Evolutionary conservation across 2,329 filamentous ascomycete genomes (phyloP), one percentile per base, ranked within the genome.

Genomic region (Cladosporium oxysporum): DNA sequence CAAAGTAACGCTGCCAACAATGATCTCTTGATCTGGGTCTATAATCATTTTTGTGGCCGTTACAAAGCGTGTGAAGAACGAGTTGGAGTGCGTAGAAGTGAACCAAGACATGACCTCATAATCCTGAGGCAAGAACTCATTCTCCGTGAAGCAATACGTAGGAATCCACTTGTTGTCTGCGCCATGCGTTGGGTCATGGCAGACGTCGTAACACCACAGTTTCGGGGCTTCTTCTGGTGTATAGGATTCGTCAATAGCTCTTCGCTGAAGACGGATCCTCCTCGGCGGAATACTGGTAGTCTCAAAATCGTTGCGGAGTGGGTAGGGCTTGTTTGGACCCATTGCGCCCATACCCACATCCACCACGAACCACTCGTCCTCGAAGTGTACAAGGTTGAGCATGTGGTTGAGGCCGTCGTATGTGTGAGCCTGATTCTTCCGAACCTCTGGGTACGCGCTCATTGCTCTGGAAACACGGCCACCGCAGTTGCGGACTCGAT

Each of bases 101-200:
- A 74, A 84, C 70, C 80, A 85, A 75, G 86, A 90, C 79, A 89
- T 81, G 7, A 88, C 79, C 41, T 81, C 82, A 71, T 87, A 91
- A 75, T 91, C 89, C 52, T 79, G 76, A 5, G 82, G 83, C 37
- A 86, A 73, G 75, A 90, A 91, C 75, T 91, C 88, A 18, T 83
- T 79, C 67, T 90, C 86, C 1, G 84, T 83, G 75, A 92, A 93
- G 68, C 83, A 85, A 75, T 91, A 91, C 58, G 82, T 84, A 1
- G 84, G 79, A 26, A 83, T 79, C 86, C 89, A 93, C 23, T 75
- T 69, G 72, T 72, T 65, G 75, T 73, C 70, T 6, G 49, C 49
- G 28, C 11, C 28, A 4, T 11, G 21, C 2, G 49, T 21, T 14
- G 72, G 71, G 7, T 68, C 52, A 7, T 66, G 66, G 60, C 72